A percentile compares a stretch with the other conserved stretches of the same genome.
Evolutionary conservation across 441 rosid genomes (phyloP).

Genomic region (Pelargonium cotyledonis): DNA sequence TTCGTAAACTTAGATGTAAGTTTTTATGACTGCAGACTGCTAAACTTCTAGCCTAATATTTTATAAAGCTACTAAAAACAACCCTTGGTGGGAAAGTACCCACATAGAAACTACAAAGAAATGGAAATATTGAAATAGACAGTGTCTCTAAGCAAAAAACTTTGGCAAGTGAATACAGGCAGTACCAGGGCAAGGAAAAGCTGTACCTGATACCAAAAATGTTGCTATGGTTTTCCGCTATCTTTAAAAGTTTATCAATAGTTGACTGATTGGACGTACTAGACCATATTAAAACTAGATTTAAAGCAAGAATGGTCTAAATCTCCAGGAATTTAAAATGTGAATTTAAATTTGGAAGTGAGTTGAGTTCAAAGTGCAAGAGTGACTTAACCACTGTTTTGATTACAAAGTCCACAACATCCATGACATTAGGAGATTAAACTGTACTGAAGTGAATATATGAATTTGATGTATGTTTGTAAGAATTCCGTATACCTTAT

Average conservation of each 20-base stretch:
- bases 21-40: no score
- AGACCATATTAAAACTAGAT: not conserved
- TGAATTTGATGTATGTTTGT: not conserved
- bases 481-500: conserved; percentile 40
- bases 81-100: no score
- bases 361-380: not conserved
- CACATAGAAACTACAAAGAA: no score
- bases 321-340: not conserved
- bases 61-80: no score
- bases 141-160: no score
- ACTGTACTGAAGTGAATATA: not conserved
- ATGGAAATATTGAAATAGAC: no score
- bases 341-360: not conserved
- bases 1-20: no score
- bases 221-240: not conserved
- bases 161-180: no score
- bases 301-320: conserved; percentile 1
- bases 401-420: not conserved
- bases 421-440: not conserved
- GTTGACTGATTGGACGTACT: not conserved
- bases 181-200: no score
- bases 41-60: no score
- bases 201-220: not conserved
- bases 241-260: not conserved
- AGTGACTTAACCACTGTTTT: conserved; percentile 2